phyloP scores from a whole-genome alignment of 352 stramenopile genomes.

The Plasmopara halstedii region DNA sequence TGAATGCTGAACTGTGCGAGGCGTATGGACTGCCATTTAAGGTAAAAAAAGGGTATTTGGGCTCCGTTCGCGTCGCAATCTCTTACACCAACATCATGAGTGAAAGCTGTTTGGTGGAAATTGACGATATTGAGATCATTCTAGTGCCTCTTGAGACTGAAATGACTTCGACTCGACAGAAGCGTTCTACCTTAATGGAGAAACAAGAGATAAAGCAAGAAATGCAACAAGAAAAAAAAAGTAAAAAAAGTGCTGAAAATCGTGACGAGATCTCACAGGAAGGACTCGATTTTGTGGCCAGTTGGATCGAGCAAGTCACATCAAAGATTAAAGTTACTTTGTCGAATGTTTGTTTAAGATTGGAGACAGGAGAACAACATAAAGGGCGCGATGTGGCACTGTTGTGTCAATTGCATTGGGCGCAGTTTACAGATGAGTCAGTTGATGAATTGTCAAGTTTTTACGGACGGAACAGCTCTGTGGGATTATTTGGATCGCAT shows the following conservation, averaged over 20 bases:
- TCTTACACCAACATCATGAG: constrained; percentile 85
- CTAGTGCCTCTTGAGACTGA: constrained; percentile 45
- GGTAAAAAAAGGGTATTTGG: constrained; percentile 81
- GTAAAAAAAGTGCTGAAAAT: constrained; percentile 22
- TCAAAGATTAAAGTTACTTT: constrained; percentile 87
- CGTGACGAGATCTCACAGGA: constrained; percentile 80
- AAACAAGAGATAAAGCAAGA: constrained; percentile 2
- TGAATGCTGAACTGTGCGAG: constrained; percentile 75
- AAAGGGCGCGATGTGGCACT: constrained; percentile 60
- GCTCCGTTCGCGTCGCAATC: constrained; percentile 75
- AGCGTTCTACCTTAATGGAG: not conserved
- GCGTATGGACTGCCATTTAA: constrained; percentile 65
- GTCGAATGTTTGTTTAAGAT: constrained; percentile 73
- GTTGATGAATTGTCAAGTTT: constrained; percentile 65
- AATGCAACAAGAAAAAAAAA: constrained; percentile 9
- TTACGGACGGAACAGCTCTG: constrained; percentile 39
- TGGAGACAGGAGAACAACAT: constrained; percentile 60
- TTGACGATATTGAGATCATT: constrained; percentile 85
- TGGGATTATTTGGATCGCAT: constrained; percentile 24
- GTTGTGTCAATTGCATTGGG: constrained; percentile 70
- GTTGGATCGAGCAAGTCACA: constrained; percentile 86
- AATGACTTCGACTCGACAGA: constrained; percentile 8
- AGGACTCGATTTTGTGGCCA: constrained; percentile 85
- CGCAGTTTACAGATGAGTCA: constrained; percentile 80
- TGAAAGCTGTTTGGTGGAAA: constrained; percentile 81